Percentiles rank a stretch among this genome's conserved stretches.
phyloP scores from a whole-genome alignment of 345 rosid species.

The Melastoma malabathricum region DNA sequence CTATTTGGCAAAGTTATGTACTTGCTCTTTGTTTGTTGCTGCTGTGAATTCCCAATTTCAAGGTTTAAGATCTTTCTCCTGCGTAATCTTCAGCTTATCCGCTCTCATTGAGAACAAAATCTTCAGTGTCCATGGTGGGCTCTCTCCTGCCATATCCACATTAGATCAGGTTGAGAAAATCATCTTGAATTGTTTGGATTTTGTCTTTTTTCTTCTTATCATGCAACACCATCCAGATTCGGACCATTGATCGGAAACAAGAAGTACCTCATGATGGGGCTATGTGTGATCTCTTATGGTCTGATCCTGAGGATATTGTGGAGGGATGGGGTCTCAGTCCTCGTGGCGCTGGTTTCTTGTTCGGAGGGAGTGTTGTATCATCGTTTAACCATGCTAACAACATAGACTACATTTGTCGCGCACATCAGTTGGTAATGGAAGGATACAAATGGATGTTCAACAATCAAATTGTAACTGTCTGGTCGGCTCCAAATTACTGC shows the following conservation, averaged over 20 bases:
- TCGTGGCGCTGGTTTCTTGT: slow-evolving; percentile 89
- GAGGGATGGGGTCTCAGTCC: slow-evolving; percentile 99
- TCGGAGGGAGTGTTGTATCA: slow-evolving; percentile 85
- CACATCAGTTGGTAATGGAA: slow-evolving; percentile 98
- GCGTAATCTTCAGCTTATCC: slow-evolving; percentile 47
- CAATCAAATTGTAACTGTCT: slow-evolving; percentile 85
- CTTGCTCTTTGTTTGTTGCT: not conserved
- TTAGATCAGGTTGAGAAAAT: slow-evolving; percentile 71
- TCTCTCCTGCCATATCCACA: slow-evolving; percentile 77
- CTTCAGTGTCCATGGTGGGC: slow-evolving; percentile 97
- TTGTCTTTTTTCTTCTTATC: not conserved
- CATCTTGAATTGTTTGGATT: slow-evolving; percentile 10
- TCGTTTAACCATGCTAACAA: slow-evolving; percentile 76
- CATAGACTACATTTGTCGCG: slow-evolving; percentile 81
- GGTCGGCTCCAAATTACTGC: slow-evolving; percentile 99
- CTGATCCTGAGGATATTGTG: slow-evolving; percentile 95
- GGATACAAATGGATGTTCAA: slow-evolving; percentile 98
- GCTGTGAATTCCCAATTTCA: not conserved
- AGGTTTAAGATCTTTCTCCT: slow-evolving; percentile 7
- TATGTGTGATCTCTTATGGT: slow-evolving; percentile 99
- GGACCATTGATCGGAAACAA: slow-evolving; percentile 89
- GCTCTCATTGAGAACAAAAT: slow-evolving; percentile 88
- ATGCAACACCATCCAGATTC: slow-evolving; percentile 36
- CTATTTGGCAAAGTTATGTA: not conserved
- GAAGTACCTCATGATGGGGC: slow-evolving; percentile 99